Evolutionary conservation across 192 early-diverging fungal species (phyloP), one percentile per base, ranked within the genome.

Genomic region (Coemansia sp.): DNA sequence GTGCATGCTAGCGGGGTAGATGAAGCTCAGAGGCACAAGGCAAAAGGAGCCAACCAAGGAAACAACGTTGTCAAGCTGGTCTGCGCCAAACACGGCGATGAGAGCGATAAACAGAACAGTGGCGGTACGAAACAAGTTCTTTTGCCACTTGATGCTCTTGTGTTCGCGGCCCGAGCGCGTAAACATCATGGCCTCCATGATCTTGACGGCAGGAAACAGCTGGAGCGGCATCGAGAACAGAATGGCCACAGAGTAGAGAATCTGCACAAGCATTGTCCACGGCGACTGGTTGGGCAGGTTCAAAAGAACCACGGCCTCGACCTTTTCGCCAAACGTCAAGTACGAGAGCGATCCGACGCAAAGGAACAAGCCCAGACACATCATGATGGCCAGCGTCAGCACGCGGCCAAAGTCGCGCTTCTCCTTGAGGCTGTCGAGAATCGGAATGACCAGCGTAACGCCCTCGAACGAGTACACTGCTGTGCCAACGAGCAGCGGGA

Each of bases 391-490:
- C 7, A 84, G 71, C 6, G 88, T 87, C 33, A 98, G 80, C 12
- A 97, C 94, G 26, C 72, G 80, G 8, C 85, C 83, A 68, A 98
- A 97, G 59, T 88, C 81, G 53, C 87, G 82, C 14, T 94, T 93
- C 33, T 93, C 85, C 76, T 88, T 91, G 89, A 97, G 93, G 11
- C 85, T 84, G 61, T 87, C 86, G 8, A 86, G 82, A 38, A 89
- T 87, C 8, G 87, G 87, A 58, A 89, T 85, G 4, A 89, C 87
- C 38, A 94, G 71, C 15, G 94, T 93, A 55, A 98, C 89, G 50
- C 93, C 90, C 75, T 93, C 92, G 63, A 91, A 97, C 14, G 89
- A 86, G 83, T 88, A 95, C 43, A 97, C 92, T 55, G 96, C 96
- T 17, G 96, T 98, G 34, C 96, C 96, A 39, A 98, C 88, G 56